phyloP scores from a whole-genome alignment of 176 grass and related monocot genomes.

The Areca catechu region DNA sequence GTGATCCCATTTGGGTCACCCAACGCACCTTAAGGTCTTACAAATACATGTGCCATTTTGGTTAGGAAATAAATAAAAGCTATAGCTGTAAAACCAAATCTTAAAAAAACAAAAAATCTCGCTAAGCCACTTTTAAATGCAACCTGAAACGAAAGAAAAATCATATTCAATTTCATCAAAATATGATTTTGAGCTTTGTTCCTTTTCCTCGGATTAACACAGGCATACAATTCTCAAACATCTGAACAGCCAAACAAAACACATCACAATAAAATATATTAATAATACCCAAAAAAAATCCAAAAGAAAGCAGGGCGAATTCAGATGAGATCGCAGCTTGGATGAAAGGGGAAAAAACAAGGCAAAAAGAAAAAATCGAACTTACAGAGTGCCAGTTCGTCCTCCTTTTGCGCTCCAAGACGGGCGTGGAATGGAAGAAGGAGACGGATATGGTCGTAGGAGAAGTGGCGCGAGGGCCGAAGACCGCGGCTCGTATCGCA shows the following conservation, averaged over 20 bases:
- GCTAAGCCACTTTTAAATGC: no score
- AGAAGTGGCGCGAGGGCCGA: not conserved
- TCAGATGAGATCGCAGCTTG: no score
- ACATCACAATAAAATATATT: not conserved
- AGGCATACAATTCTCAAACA: conserved; percentile 10
- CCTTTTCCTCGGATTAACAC: not conserved
- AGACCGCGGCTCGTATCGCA: not conserved
- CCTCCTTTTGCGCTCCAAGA: conserved; percentile 55
- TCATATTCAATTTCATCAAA: no score
- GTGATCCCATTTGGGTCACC: no score
- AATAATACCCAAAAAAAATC: no score
- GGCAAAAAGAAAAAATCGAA: not conserved
- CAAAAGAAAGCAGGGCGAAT: no score
- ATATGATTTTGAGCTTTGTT: not conserved
- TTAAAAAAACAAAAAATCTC: no score
- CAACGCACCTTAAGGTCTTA: no score
- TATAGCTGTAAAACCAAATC: no score
- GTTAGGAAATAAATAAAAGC: no score
- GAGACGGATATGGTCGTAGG: not conserved
- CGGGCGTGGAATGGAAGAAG: conserved; percentile 67
- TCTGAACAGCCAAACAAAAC: conserved; percentile 1
- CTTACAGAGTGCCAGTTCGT: conserved; percentile 65
- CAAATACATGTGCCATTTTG: no score
- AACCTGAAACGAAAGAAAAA: no score
- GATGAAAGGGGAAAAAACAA: not conserved